phyloP scores from a whole-genome alignment of 345 rosid genomes.

The Brassica juncea region DNA sequence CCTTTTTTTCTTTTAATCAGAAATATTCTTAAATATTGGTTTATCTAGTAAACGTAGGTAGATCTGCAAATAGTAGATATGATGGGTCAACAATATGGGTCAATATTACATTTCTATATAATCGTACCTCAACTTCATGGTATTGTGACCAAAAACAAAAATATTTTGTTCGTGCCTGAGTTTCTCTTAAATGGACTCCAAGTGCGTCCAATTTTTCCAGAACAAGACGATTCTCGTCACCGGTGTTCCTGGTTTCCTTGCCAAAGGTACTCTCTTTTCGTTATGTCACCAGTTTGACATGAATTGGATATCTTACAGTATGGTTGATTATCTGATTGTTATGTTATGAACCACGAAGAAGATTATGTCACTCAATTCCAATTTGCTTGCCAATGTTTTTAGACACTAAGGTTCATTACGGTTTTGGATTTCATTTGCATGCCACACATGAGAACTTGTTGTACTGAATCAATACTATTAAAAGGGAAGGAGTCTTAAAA shows the following conservation, averaged over 20 bases:
- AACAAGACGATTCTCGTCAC: constrained; percentile 38
- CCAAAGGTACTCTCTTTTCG: constrained; percentile 29
- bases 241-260: constrained; percentile 38
- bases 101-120: constrained; percentile 21
- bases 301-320: neutral
- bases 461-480: neutral
- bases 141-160: neutral
- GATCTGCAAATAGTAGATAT: constrained; percentile 37
- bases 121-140: neutral
- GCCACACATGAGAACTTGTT: neutral
- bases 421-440: neutral
- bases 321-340: neutral
- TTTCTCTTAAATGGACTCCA: constrained; percentile 28
- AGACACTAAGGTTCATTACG: neutral
- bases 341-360: neutral
- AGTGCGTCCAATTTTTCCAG: constrained; percentile 16
- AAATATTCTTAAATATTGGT: neutral
- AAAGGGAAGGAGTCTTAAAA: too few relatives aligned
- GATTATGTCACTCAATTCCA: neutral
- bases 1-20: neutral
- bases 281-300: neutral
- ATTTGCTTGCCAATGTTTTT: neutral
- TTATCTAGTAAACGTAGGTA: constrained; percentile 20
- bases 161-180: neutral
- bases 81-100: constrained; percentile 24